Evolutionary conservation across 768 basidiomycete genomes (phyloP), one percentile per base, ranked within the genome.

Genomic region (Suillus variegatus): DNA sequence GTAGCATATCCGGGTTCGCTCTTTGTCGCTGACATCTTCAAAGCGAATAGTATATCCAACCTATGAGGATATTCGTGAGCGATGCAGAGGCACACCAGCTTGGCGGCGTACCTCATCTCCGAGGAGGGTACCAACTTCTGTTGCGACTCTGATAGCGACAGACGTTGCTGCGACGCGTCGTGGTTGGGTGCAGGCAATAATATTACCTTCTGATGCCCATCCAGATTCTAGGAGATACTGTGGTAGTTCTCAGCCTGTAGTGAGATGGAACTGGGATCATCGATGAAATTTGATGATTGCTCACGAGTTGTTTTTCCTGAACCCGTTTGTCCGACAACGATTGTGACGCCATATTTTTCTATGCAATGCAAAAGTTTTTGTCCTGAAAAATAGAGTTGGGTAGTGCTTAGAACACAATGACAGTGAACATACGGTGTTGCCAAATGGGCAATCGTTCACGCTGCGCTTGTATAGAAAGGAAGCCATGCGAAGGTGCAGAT

Each of bases 31-130:
- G 61, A 97, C 88, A 70, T 97, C 94, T 75, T 99, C 97, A 67
- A 99, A 99, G 10, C 97, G 90, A 67, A 99, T 98, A 7, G 93
- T 93, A 74, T 99, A 99, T 8, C 97, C 97, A 69, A 99, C 96
- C 95, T 97, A 66, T 35, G 43, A 64, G 44, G 32, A 36, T 56
- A 25, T 6, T 18, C 9, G 14, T 32, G 16, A 81, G 79, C 74
- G 77, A 63, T 28, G 64, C 60, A 47, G 61, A 62, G 32, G 28
- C 28, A 20, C 36, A 13, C 32, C 16, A 41, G 20, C 25, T 13
- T n/a, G 18, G 54, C 28, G 8, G n/a, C 61, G 25, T 62, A 93
- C 94, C 82, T 96, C 94, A 66, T 97, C 93, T 13, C 97, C 97
- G 25, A 98, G 82, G 4, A 90, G 80, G 2, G 88, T 85, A 7